A percentile compares a stretch with the other conserved stretches of the same genome.
These are phyloP conservation scores for Arthrobotrys sphaeroides DNA, from an alignment of 2,329 filamentous ascomycete genomes.

Conservation along the genomic window DNA sequence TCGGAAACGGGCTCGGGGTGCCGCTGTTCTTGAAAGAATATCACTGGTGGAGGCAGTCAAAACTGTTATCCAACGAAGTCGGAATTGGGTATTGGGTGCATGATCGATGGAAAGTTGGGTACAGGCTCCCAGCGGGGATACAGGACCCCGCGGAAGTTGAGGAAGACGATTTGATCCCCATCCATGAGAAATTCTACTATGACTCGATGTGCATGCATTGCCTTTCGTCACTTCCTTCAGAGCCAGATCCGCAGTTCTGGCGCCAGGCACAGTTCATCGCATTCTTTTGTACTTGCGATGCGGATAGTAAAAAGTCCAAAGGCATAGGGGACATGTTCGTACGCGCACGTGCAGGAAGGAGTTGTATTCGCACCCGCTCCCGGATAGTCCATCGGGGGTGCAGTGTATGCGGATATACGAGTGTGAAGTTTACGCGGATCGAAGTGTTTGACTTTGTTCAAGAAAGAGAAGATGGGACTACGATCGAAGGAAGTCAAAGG, in stretches of 20 bases:
- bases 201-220: slow-evolving; percentile 32
- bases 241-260: neutral
- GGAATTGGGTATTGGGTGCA: slow-evolving; percentile 39
- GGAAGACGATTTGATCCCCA: neutral
- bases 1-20: slow-evolving; percentile 2
- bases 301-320: neutral
- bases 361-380: neutral
- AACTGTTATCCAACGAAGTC: neutral
- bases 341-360: neutral
- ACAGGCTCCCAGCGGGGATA: neutral
- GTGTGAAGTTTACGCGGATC: slow-evolving; percentile 28
- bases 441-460: slow-evolving; percentile 30
- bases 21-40: slow-evolving; percentile 26
- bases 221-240: neutral
- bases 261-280: slow-evolving; percentile 12
- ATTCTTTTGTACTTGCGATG: neutral
- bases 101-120: slow-evolving; percentile 31
- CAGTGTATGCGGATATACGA: neutral
- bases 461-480: neutral
- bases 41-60: slow-evolving; percentile 16
- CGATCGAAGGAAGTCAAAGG: neutral
- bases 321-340: too few relatives aligned
- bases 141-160: neutral
- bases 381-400: neutral
- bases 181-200: slow-evolving; percentile 37